Evolutionary conservation across 176 grass and related monocot genomes (phyloP).

Genomic region (Oryza punctata): DNA sequence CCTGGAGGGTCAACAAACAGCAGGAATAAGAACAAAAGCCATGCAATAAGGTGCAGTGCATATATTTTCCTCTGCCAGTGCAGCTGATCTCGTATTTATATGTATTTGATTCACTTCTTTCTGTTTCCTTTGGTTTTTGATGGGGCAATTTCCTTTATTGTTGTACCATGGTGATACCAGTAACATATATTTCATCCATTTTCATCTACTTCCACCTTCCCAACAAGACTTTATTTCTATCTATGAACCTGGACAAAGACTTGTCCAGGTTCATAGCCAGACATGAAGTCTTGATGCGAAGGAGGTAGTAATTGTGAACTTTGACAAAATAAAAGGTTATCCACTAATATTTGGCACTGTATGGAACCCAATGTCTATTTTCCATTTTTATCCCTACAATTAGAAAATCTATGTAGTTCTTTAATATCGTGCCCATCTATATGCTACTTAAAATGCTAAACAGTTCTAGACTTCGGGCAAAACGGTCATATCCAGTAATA

Average conservation of each 20-base stretch:
- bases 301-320: background rate
- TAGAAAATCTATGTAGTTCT: background rate
- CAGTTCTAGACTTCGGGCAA: background rate
- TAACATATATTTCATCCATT: background rate
- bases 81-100: background rate
- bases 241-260: no score
- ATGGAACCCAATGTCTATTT: background rate
- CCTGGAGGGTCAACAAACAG: conserved; percentile 49
- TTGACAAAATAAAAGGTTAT: background rate
- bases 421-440: background rate
- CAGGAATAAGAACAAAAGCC: conserved; percentile 43
- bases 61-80: conserved; percentile 20
- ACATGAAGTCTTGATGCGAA: no score
- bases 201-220: background rate
- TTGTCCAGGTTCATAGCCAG: no score
- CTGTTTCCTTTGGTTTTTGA: background rate
- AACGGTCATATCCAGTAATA: background rate
- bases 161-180: background rate
- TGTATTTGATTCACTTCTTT: background rate
- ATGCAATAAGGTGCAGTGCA: conserved; percentile 42
- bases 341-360: background rate
- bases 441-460: background rate
- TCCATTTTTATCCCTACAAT: background rate
- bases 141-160: background rate
- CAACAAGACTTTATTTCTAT: no score